Conservation (phyloP, 2,329 filamentous ascomycete species). For the Akanthomyces lecanii region DNA sequence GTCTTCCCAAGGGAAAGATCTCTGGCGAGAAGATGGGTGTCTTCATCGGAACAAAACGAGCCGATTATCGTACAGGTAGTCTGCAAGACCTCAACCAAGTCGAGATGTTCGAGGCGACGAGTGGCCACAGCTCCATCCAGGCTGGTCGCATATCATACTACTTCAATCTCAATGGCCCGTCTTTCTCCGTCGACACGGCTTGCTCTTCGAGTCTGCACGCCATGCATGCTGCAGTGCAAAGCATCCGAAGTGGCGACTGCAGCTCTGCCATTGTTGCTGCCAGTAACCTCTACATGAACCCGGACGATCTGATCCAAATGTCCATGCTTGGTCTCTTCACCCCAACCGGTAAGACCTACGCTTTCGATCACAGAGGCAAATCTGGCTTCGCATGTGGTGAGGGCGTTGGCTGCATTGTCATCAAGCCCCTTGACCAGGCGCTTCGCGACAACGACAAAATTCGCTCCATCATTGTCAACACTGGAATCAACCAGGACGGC, state of each 20-base stretch:
- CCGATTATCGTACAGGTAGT: conserved; percentile 45
- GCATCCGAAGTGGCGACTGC: conserved; percentile 43
- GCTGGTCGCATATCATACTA: conserved; percentile 53
- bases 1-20: conserved; percentile 39
- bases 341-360: conserved; percentile 47
- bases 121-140: conserved; percentile 47
- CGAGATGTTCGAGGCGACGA: conserved; percentile 50
- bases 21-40: conserved; percentile 47
- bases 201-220: conserved; percentile 50
- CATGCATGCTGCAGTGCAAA: conserved; percentile 47
- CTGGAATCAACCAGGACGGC: conserved; percentile 54
- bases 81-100: conserved; percentile 43
- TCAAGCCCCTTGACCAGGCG: conserved; percentile 55
- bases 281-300: conserved; percentile 44
- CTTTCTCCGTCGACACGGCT: conserved; percentile 48
- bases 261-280: conserved; percentile 44
- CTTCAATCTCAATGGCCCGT: conserved; percentile 51
- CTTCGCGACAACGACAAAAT: conserved; percentile 52
- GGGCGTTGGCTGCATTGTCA: conserved; percentile 49
- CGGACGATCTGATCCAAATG: conserved; percentile 34
- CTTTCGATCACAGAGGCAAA: conserved; percentile 30
- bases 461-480: conserved; percentile 46
- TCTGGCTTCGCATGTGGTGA: conserved; percentile 59
- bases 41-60: conserved; percentile 44
- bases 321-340: conserved; percentile 38